A percentile compares a stretch with the other conserved stretches of the same genome.
Evolutionary conservation across 192 early-diverging fungal genomes (phyloP).

Genomic region (Funneliformis geosporum): DNA sequence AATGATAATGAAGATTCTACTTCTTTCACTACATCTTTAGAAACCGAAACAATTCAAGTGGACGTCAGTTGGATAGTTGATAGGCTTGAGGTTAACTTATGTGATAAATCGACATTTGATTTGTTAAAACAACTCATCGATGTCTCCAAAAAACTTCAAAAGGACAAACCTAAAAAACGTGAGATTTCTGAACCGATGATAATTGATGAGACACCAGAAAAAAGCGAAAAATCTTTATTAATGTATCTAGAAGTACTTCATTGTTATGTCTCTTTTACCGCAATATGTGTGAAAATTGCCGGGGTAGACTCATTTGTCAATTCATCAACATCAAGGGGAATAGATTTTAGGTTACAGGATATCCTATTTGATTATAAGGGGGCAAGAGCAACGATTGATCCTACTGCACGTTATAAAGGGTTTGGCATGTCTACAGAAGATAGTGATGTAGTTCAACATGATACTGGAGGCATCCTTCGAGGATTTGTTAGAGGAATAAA

Average conservation of each 20-base stretch:
- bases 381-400: slow-evolving; percentile 20
- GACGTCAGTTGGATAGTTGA: slow-evolving; percentile 11
- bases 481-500: slow-evolving; percentile 9
- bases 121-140: slow-evolving; percentile 5
- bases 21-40: neutral
- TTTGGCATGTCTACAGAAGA: slow-evolving; percentile 11
- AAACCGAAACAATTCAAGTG: slow-evolving; percentile 16
- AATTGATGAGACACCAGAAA: neutral
- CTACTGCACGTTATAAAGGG: slow-evolving; percentile 3
- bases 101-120: neutral
- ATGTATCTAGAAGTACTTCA: slow-evolving; percentile 5
- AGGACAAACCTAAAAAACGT: neutral
- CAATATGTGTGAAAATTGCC: slow-evolving; percentile 15
- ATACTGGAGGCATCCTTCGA: slow-evolving; percentile 7
- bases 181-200: neutral
- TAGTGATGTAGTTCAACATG: neutral
- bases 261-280: slow-evolving; percentile 13
- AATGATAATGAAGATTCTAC: neutral
- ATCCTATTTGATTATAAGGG: slow-evolving; percentile 23
- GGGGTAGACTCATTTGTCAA: slow-evolving; percentile 13
- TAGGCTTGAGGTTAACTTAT: slow-evolving; percentile 12
- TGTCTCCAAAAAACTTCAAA: neutral
- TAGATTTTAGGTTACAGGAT: slow-evolving; percentile 6
- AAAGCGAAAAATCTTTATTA: neutral
- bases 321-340: slow-evolving; percentile 22